Percentiles rank a stretch among this genome's conserved stretches.
These are phyloP conservation scores for Pestalotiopsis sp. DNA, from an alignment of 2,329 filamentous ascomycete species.

Conservation along the genomic window DNA sequence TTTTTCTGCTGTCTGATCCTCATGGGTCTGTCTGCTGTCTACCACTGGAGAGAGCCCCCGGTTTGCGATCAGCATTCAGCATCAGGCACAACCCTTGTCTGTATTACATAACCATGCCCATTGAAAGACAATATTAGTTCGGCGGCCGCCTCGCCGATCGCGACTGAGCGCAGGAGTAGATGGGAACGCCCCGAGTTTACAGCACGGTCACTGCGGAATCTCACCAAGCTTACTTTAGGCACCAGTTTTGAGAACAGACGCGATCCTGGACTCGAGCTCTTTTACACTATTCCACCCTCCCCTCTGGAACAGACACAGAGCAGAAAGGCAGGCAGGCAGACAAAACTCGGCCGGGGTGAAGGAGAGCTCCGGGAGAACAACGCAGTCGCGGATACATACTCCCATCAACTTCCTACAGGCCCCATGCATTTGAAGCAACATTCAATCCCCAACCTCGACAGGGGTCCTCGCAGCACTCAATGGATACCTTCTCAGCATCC, in stretches of 20 bases:
- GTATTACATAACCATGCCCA: neutral
- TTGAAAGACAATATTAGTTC: neutral
- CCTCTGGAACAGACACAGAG: too few species aligned
- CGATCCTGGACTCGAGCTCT: too few species aligned
- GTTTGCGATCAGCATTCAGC: neutral
- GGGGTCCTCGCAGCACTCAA: neutral
- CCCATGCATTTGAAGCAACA: neutral
- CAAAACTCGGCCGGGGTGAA: neutral
- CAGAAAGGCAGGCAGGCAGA: neutral
- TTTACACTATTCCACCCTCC: too few species aligned
- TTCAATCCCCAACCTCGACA: neutral
- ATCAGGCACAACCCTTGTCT: neutral
- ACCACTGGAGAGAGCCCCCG: neutral
- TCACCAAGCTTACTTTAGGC: neutral
- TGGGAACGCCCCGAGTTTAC: neutral
- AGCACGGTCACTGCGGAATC: neutral
- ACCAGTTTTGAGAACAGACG: too few species aligned
- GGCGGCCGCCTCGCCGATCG: slow-evolving; percentile 1
- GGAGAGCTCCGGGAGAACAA: neutral
- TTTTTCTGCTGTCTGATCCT: neutral
- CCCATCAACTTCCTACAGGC: neutral
- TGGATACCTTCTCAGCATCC: neutral
- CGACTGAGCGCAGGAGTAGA: neutral
- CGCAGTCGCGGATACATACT: neutral
- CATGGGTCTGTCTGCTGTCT: neutral